Percentiles rank a stretch among this genome's conserved stretches.
Evolutionary conservation across 768 basidiomycete species (phyloP).

Genomic region (Amanita brunnescens): DNA sequence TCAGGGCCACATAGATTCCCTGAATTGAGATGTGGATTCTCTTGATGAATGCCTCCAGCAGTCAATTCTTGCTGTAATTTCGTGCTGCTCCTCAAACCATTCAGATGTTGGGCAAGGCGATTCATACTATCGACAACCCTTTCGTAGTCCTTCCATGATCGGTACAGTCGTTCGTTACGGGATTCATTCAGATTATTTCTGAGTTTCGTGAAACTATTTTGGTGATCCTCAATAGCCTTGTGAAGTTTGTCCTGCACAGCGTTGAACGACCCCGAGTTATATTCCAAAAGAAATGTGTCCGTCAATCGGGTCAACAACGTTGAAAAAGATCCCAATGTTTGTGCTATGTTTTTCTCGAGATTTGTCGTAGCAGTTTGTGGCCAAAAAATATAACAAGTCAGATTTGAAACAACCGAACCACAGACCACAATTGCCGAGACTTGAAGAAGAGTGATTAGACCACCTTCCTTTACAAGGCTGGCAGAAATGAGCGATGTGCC

Average conservation of each 20-base stretch:
- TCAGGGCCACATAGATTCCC: neutral
- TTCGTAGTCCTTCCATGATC: conserved; percentile 56
- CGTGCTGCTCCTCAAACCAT: conserved; percentile 79
- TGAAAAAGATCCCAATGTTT: conserved; percentile 80
- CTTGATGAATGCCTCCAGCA: conserved; percentile 26
- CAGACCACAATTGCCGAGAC: conserved; percentile 70
- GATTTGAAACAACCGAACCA: conserved; percentile 71
- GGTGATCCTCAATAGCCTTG: conserved; percentile 76
- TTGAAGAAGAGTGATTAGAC: conserved; percentile 61
- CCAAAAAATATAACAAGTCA: conserved; percentile 82
- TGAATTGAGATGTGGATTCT: neutral
- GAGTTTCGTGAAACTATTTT: conserved; percentile 82
- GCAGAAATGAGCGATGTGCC: conserved; percentile 3
- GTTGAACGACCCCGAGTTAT: conserved; percentile 40
- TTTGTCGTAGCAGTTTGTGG: conserved; percentile 75
- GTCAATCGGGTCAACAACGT: conserved; percentile 81
- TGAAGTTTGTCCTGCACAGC: conserved; percentile 58
- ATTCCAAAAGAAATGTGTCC: conserved; percentile 76
- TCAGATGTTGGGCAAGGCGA: conserved; percentile 88
- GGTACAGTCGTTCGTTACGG: conserved; percentile 67
- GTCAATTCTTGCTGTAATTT: conserved; percentile 78
- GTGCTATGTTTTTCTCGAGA: conserved; percentile 77
- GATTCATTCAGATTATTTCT: conserved; percentile 85
- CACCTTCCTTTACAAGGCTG: conserved; percentile 85
- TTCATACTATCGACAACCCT: conserved; percentile 84